Evolutionary conservation across 805 yeast species (phyloP).

Genomic region (Vanderwaltozyma tropicalis): DNA sequence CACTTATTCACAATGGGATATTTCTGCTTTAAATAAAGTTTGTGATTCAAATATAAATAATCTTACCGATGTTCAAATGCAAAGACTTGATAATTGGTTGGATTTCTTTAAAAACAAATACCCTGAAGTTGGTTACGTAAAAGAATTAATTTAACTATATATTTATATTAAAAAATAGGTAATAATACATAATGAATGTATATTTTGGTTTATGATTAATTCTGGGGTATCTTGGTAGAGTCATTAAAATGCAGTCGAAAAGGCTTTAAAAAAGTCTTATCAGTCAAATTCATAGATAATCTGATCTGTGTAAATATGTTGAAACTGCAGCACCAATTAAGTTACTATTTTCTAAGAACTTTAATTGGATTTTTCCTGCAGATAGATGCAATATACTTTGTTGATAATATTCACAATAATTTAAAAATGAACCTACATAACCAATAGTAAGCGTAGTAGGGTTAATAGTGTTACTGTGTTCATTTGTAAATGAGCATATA

Average conservation of each 20-base stretch:
- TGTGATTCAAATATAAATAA: conserved; percentile 9
- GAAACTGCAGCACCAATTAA: conserved; percentile 22
- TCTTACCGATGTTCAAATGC: conserved; percentile 5
- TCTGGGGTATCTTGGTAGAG: too few relatives aligned
- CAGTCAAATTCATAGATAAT: too few relatives aligned
- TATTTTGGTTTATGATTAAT: too few relatives aligned
- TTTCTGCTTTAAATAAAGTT: conserved; percentile 9
- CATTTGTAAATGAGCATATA: conserved; percentile 2
- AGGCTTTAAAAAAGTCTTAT: too few relatives aligned
- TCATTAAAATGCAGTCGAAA: too few relatives aligned
- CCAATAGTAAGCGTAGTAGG: conserved; percentile 10
- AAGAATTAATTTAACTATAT: too few relatives aligned
- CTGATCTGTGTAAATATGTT: conserved; percentile 4
- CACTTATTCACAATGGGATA: conserved; percentile 13
- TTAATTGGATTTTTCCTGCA: conserved; percentile 7
- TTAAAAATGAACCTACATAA: conserved; percentile 22
- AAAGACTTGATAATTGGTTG: conserved; percentile 14
- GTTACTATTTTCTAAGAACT: conserved; percentile 19
- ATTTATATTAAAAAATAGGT: too few relatives aligned
- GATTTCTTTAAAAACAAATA: conserved; percentile 14
- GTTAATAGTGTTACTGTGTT: not conserved
- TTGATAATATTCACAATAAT: conserved; percentile 12
- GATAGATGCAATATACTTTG: conserved; percentile 10
- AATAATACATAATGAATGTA: too few relatives aligned
- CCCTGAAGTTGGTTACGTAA: conserved; percentile 14